phyloP scores from a whole-genome alignment of 176 grass and related monocot genomes.

The Bonia amplexicaulis region DNA sequence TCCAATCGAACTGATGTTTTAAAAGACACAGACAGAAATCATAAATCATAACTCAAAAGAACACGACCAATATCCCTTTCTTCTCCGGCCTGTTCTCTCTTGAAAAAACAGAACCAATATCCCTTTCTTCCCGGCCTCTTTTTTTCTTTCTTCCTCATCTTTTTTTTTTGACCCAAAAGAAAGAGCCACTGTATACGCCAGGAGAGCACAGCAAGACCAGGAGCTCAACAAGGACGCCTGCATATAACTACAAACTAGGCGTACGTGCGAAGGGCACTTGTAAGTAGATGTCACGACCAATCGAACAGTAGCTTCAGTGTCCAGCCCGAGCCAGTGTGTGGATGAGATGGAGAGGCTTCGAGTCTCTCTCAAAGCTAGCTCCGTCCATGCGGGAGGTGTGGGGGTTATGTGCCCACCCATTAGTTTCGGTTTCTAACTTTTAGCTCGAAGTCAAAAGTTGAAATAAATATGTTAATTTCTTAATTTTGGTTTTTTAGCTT shows the following conservation, averaged over 20 bases:
- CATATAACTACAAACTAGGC: background rate
- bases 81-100: too few species aligned
- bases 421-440: too few species aligned
- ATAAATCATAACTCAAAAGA: too few species aligned
- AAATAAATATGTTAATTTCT: too few species aligned
- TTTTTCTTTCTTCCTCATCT: background rate
- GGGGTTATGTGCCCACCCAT: background rate
- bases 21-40: too few species aligned
- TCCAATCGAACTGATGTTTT: too few species aligned
- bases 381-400: background rate
- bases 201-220: background rate
- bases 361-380: background rate
- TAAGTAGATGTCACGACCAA: background rate
- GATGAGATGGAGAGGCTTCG: background rate
- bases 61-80: too few species aligned
- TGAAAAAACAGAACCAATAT: too few species aligned
- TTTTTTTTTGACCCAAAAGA: constrained; percentile 21
- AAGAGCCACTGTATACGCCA: background rate
- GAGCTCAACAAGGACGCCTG: background rate
- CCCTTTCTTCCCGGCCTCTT: background rate
- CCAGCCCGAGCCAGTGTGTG: background rate
- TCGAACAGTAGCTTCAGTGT: background rate
- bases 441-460: too few species aligned
- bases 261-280: background rate
- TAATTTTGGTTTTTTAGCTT: too few species aligned